Conservation (phyloP, 768 basidiomycete species). For the Collybia sp. region DNA sequence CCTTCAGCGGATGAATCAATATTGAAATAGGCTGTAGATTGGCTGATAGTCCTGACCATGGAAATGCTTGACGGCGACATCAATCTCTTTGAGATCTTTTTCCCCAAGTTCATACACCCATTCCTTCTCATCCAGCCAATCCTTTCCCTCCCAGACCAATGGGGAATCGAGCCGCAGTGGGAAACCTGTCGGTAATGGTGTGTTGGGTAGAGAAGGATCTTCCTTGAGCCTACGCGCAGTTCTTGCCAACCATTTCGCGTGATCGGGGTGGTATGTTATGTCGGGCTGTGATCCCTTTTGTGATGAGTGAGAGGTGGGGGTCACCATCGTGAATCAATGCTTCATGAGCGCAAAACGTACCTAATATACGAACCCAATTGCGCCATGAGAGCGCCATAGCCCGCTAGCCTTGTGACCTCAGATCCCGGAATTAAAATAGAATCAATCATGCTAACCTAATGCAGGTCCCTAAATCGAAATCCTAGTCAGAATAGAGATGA, state of each 20-base stretch:
- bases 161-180: conserved; percentile 28
- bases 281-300: conserved; percentile 22
- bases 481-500: no score
- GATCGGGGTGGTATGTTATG: conserved; percentile 33
- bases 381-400: no score
- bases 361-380: no score
- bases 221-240: conserved; percentile 29
- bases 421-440: no score
- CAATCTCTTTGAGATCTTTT: conserved; percentile 29
- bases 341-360: no score
- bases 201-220: conserved; percentile 22
- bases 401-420: no score
- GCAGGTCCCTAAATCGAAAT: no score
- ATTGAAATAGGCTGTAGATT: neutral
- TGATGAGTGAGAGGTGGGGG: no score
- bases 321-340: no score
- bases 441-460: no score
- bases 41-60: conserved; percentile 13
- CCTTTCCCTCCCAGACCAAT: conserved; percentile 40
- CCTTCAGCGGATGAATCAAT: conserved; percentile 8
- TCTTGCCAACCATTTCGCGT: conserved; percentile 30
- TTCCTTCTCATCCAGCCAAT: conserved; percentile 33
- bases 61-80: conserved; percentile 28
- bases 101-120: conserved; percentile 32
- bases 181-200: conserved; percentile 29